A percentile compares a stretch with the other conserved stretches of the same genome.
These are phyloP conservation scores for Aspergillus indologenus DNA, from an alignment of 495 filamentous ascomycete genomes.

Conservation along the genomic window DNA sequence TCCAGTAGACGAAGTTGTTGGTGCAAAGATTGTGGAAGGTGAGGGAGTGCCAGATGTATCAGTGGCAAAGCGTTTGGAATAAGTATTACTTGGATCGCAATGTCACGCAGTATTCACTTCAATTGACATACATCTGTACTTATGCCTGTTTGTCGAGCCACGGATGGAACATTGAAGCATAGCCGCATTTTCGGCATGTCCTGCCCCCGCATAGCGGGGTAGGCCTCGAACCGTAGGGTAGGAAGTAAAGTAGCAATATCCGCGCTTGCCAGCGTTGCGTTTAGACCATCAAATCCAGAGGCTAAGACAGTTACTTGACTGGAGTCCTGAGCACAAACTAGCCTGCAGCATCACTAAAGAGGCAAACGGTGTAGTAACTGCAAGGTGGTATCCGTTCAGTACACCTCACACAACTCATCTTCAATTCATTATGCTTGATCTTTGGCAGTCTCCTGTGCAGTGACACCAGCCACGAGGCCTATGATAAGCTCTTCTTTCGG, in stretches of 20 bases:
- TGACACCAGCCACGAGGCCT: neutral
- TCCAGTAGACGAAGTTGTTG: slow-evolving; percentile 51
- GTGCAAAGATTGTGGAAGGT: slow-evolving; percentile 50
- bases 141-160: neutral
- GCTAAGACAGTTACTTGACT: neutral
- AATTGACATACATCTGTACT: neutral
- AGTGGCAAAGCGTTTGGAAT: slow-evolving; percentile 41
- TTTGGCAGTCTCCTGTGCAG: neutral
- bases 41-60: slow-evolving; percentile 47
- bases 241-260: neutral
- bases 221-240: neutral
- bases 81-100: neutral
- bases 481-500: neutral
- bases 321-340: neutral
- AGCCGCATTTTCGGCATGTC: neutral
- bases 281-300: neutral
- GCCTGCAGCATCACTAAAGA: neutral
- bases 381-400: neutral
- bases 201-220: neutral
- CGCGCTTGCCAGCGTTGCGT: neutral
- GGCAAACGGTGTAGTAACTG: neutral
- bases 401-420: no score
- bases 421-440: no score
- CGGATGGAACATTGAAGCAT: neutral
- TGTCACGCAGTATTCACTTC: neutral